phyloP scores from a whole-genome alignment of 768 basidiomycete genomes.

The Lentinula raphanica region DNA sequence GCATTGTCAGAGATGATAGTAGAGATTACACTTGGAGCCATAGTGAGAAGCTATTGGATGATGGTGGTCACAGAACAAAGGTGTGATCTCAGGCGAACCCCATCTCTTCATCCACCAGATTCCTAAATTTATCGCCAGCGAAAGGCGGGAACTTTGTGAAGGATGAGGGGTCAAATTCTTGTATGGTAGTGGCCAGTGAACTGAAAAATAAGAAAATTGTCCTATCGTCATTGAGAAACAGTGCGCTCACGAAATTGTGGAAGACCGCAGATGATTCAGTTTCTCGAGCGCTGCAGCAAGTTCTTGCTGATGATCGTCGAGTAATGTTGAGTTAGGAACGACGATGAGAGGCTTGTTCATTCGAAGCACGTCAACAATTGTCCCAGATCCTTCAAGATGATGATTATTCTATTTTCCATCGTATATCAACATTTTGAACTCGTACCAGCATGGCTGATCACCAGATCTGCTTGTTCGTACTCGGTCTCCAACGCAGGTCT shows the following conservation, averaged over 20 bases:
- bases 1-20: constrained; percentile 44
- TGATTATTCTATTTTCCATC: neutral
- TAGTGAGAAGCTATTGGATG: neutral
- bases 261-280: constrained; percentile 52
- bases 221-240: neutral
- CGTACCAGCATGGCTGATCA: constrained; percentile 93
- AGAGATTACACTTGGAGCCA: constrained; percentile 28
- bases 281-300: constrained; percentile 64
- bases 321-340: constrained; percentile 81
- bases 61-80: neutral
- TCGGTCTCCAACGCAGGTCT: constrained; percentile 66
- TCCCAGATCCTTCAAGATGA: constrained; percentile 79
- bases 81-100: constrained; percentile 44
- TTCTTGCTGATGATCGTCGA: constrained; percentile 93
- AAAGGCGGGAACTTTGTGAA: constrained; percentile 62
- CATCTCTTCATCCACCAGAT: constrained; percentile 73
- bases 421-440: constrained; percentile 7
- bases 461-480: constrained; percentile 62
- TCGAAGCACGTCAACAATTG: constrained; percentile 84
- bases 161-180: constrained; percentile 36
- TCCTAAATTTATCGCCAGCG: constrained; percentile 61
- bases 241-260: constrained; percentile 52
- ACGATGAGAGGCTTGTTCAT: constrained; percentile 74
- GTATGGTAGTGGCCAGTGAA: constrained; percentile 48
- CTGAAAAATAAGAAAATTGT: constrained; percentile 26